Evolutionary conservation across 768 basidiomycete species (phyloP).

Genomic region (Suillus plorans): DNA sequence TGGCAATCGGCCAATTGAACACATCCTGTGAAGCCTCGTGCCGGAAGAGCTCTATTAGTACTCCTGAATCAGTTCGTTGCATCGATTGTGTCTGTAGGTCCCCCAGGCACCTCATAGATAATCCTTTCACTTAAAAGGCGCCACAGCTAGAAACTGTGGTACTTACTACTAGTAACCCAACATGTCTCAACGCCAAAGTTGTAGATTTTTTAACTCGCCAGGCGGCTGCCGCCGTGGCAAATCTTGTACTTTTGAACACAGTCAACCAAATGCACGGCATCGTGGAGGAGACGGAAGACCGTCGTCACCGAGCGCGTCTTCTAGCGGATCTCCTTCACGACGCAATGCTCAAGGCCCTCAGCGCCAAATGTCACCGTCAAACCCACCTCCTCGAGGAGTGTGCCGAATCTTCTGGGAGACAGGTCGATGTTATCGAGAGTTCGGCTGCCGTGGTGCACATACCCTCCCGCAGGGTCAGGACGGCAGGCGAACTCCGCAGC

Average conservation of each 20-base stretch:
- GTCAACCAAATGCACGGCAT: not conserved
- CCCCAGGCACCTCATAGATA: conserved; percentile 3
- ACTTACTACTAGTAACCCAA: not conserved
- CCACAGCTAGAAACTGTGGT: not conserved
- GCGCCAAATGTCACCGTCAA: conserved; percentile 16
- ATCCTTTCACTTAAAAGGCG: conserved; percentile 2
- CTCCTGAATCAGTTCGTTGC: not conserved
- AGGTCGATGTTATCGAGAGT: conserved; percentile 47
- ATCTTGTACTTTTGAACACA: conserved; percentile 28
- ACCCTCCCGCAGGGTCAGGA: conserved; percentile 13
- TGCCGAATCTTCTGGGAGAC: conserved; percentile 49
- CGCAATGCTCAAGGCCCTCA: conserved; percentile 6
- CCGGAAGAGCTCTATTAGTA: not conserved
- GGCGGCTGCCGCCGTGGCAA: conserved; percentile 48
- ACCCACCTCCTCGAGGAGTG: conserved; percentile 31
- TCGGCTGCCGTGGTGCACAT: conserved; percentile 46
- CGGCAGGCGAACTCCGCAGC: conserved; percentile 11
- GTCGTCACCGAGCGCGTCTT: conserved; percentile 8
- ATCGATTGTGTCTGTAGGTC: not conserved
- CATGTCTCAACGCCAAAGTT: conserved; percentile 24
- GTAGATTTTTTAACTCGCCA: conserved; percentile 40
- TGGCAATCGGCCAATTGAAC: not conserved
- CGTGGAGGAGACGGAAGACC: conserved; percentile 19
- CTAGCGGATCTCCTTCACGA: conserved; percentile 9
- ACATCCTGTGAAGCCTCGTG: conserved; percentile 7